Conservation (phyloP, 768 basidiomycete genomes). For the Mycena chlorophos region DNA sequence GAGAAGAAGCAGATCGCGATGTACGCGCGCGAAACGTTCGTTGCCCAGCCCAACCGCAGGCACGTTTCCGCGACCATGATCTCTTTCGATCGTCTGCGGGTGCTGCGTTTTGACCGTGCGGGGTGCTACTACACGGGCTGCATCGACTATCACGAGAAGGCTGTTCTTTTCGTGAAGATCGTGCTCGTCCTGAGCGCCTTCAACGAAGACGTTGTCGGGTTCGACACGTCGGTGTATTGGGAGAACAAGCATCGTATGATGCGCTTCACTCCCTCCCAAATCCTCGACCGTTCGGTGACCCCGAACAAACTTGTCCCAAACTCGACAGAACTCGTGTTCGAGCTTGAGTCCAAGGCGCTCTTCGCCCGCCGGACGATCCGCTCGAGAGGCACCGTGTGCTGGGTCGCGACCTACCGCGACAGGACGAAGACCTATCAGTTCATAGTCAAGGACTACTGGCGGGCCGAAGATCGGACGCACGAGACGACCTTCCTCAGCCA, state of each 20-base stretch:
- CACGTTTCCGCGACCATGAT: neutral
- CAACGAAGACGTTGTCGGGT: neutral
- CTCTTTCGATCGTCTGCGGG: neutral
- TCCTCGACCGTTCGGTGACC: neutral
- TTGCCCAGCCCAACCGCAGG: neutral
- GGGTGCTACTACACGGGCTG: neutral
- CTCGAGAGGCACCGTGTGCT: neutral
- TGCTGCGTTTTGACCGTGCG: neutral
- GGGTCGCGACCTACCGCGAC: neutral
- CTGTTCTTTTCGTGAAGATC: neutral
- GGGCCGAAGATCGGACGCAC: too few species aligned
- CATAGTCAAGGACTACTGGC: neutral
- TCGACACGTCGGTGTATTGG: neutral
- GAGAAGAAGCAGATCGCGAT: neutral
- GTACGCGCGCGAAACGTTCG: neutral
- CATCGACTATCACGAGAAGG: neutral
- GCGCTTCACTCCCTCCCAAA: neutral
- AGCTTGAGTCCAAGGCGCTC: neutral
- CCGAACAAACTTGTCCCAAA: neutral
- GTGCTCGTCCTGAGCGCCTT: neutral
- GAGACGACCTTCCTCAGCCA: neutral
- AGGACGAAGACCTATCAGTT: too few species aligned
- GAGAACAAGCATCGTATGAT: neutral
- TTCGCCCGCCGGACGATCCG: neutral
- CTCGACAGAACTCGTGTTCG: neutral